A percentile compares a stretch with the other conserved stretches of the same genome.
Conservation (phyloP, 192 early-diverging fungal genomes). For the Coemansia sp. region DNA sequence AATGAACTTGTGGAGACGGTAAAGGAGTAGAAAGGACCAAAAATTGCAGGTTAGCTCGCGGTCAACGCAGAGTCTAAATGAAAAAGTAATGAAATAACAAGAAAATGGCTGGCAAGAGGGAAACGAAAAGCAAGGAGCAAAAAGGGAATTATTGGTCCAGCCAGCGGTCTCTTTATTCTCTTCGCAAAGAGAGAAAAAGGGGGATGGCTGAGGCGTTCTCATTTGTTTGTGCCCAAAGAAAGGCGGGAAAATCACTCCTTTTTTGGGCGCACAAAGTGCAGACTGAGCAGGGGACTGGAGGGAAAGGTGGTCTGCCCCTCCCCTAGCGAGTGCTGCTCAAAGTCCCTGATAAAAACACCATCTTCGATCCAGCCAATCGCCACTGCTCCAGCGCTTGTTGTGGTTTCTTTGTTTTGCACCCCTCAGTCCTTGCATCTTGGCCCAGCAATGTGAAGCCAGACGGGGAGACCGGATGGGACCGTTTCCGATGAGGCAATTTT, state of each 20-base stretch:
- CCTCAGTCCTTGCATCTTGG: neutral
- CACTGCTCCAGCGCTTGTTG: neutral
- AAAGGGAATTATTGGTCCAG: neutral
- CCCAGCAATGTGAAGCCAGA: neutral
- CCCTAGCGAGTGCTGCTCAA: neutral
- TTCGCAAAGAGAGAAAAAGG: neutral
- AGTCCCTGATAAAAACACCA: neutral
- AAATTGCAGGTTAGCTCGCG: conserved; percentile 39
- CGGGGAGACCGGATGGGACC: conserved; percentile 10
- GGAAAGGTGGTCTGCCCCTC: neutral
- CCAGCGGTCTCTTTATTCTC: conserved; percentile 7
- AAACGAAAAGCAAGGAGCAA: conserved; percentile 23
- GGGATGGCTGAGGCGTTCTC: conserved; percentile 6
- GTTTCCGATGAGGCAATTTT: conserved; percentile 12
- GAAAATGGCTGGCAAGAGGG: conserved; percentile 9
- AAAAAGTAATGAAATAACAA: conserved; percentile 16
- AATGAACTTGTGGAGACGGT: neutral
- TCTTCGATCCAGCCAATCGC: neutral
- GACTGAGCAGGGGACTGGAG: neutral
- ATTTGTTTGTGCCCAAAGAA: conserved; percentile 10
- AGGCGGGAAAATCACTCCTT: conserved; percentile 7
- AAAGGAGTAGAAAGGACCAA: conserved; percentile 5
- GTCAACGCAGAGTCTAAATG: conserved; percentile 55
- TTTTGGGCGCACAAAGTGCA: neutral
- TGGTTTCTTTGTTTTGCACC: conserved; percentile 1